Evolutionary conservation across 2,329 filamentous ascomycete genomes (phyloP).

Genomic region (Colletotrichum viniferum): DNA sequence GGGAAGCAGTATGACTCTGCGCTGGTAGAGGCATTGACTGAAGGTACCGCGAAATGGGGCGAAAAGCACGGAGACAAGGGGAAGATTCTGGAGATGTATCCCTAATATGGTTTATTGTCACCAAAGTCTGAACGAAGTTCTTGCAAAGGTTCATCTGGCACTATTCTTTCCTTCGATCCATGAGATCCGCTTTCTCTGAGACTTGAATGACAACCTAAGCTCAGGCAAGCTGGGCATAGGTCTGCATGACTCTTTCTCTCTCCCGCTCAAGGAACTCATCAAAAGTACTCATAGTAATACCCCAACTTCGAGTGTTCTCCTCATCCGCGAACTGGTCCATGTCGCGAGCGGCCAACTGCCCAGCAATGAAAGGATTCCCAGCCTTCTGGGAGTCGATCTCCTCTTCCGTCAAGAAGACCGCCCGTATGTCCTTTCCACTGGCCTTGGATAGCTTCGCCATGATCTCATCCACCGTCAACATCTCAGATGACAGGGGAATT

Average conservation of each 20-base stretch:
- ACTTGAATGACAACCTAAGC: too few species aligned
- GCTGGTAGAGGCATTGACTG: slow-evolving; percentile 37
- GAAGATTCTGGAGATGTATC: slow-evolving; percentile 4
- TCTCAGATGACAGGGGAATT: slow-evolving; percentile 46
- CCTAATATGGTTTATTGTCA: not conserved
- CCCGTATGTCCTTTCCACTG: slow-evolving; percentile 38
- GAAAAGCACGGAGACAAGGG: slow-evolving; percentile 34
- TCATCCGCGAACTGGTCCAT: slow-evolving; percentile 40
- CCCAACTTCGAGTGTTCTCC: slow-evolving; percentile 38
- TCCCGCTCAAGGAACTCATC: slow-evolving; percentile 46
- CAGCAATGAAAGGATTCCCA: slow-evolving; percentile 40
- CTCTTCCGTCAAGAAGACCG: slow-evolving; percentile 42
- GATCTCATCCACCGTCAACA: slow-evolving; percentile 38
- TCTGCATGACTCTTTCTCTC: slow-evolving; percentile 32
- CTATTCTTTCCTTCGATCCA: not conserved
- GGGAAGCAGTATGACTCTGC: slow-evolving; percentile 40
- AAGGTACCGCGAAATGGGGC: slow-evolving; percentile 44
- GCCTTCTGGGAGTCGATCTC: slow-evolving; percentile 39
- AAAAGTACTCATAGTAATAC: slow-evolving; percentile 46
- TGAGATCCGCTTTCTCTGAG: not conserved
- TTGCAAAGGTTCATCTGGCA: not conserved
- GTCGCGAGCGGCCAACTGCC: slow-evolving; percentile 38
- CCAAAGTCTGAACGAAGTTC: not conserved
- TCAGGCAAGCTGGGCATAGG: slow-evolving; percentile 23
- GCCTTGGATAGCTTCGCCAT: slow-evolving; percentile 38